Evolutionary conservation across 108 stramenopile genomes (phyloP).

Genomic region (Nitzschia sp.): DNA sequence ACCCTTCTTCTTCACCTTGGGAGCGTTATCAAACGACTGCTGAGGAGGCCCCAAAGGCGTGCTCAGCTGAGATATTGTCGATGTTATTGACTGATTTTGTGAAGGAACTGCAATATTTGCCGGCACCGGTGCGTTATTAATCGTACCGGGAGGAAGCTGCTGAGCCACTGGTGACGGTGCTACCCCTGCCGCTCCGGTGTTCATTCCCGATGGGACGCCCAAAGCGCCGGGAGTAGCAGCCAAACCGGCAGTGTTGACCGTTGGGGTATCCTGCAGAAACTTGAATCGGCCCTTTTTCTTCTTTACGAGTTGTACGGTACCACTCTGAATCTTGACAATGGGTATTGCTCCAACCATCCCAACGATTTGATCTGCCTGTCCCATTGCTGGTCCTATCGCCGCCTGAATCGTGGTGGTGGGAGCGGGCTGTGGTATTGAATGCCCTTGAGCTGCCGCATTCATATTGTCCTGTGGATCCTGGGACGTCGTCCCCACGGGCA

Average conservation of each 20-base stretch:
- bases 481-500: slow-evolving; percentile 4
- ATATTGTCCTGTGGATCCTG: neutral
- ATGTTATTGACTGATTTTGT: slow-evolving; percentile 10
- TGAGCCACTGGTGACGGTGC: neutral
- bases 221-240: neutral
- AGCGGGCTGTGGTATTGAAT: slow-evolving; percentile 3
- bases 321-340: slow-evolving; percentile 33
- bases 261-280: slow-evolving; percentile 41
- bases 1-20: slow-evolving; percentile 49
- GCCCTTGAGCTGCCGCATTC: slow-evolving; percentile 3
- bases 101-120: slow-evolving; percentile 14
- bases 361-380: slow-evolving; percentile 27
- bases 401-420: no score
- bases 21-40: slow-evolving; percentile 24
- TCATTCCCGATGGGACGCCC: neutral
- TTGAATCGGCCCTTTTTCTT: slow-evolving; percentile 51
- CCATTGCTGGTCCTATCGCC: no score
- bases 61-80: neutral
- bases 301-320: slow-evolving; percentile 33
- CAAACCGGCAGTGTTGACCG: neutral
- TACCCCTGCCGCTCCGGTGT: neutral
- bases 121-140: neutral
- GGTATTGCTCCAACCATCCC: slow-evolving; percentile 49
- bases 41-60: neutral
- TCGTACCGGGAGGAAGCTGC: neutral